Evolutionary conservation across 169 alveolate genomes (phyloP), one percentile per base, ranked within the genome.

Genomic region (Plasmodium fragile): DNA sequence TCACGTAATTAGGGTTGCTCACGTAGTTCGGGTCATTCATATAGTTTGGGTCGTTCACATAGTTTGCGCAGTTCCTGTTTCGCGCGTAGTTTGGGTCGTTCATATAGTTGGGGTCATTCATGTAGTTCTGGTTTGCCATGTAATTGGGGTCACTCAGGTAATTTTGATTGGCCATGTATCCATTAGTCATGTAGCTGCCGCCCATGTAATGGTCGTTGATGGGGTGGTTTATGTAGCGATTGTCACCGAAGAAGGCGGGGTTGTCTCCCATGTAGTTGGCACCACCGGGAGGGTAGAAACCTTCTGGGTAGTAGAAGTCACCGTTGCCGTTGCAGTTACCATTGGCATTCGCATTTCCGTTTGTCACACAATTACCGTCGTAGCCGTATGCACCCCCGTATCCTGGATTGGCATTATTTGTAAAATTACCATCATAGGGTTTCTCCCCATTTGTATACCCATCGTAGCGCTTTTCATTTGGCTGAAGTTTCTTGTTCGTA

Each of bases 251-350:
- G 78, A 84, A 84, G 18, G 84, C 28, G 11, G 80, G 72, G 41
- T 73, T 59, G 13, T 84, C 92, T 72, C 79, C 79, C 22, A 84
- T 65, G 53, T 84, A 84, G 59, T 65, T 84, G n/a, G 78, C 81
- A 70, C 70, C 81, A 89, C 71, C 70, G 10, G 49, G 53, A 4
- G 65, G 43, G 43, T 78, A 78, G 13, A 65, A 77, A 53, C 69
- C 70, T 30, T 75, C 87, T 16, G 43, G 70, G 73, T 77, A 78
- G 49, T 41, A 53, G 52, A 52, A 55, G 41, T 85, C 41, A 1
- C 65, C 55, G 73, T 49, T n/a, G 1, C 32, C 43, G 59, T 16
- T 30, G 49, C 55, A 43, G 59, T 73, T 72, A 8, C 3, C 52
- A 36, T 5, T 28, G 82, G 30, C 32, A 8, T 75, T 75, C 3